These are phyloP conservation scores for carrot (Daucus carota) DNA, from an alignment of 129 eudicot species.

Conservation along the genomic window DNA sequence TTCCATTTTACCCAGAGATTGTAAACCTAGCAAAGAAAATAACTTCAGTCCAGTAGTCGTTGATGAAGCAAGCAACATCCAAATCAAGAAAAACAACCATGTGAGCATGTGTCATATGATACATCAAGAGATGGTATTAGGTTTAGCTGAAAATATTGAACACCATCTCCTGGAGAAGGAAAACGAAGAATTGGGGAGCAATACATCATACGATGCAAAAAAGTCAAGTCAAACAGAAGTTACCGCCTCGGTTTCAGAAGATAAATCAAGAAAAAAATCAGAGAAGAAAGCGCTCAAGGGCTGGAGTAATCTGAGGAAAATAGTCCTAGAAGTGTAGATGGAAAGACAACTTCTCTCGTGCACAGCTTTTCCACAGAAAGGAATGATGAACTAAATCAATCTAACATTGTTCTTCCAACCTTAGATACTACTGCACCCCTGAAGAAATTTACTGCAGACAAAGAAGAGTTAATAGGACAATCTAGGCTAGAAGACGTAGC, in stretches of 20 bases:
- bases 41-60: neutral
- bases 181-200: neutral
- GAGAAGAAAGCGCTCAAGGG: constrained; percentile 45
- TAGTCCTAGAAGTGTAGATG: constrained; percentile 21
- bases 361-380: neutral
- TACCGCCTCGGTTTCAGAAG: constrained; percentile 9
- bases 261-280: constrained; percentile 10
- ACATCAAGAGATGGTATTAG: constrained; percentile 57
- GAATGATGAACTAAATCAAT: neutral
- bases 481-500: constrained; percentile 1
- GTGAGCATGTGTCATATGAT: constrained; percentile 84
- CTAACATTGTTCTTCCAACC: constrained; percentile 5
- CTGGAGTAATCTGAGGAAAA: constrained; percentile 68
- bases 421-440: constrained; percentile 3
- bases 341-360: neutral
- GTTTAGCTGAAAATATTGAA: constrained; percentile 14
- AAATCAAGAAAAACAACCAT: constrained; percentile 36
- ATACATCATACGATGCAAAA: constrained; percentile 9
- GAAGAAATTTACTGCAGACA: constrained; percentile 1
- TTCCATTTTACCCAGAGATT: neutral
- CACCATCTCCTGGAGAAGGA: constrained; percentile 4
- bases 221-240: neutral
- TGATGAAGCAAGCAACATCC: constrained; percentile 7
- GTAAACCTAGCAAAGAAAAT: constrained; percentile 8
- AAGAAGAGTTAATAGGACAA: constrained; percentile 17